Evolutionary conservation across 768 basidiomycete genomes (phyloP), one percentile per base, ranked within the genome.

Genomic region (Mycena floridula): DNA sequence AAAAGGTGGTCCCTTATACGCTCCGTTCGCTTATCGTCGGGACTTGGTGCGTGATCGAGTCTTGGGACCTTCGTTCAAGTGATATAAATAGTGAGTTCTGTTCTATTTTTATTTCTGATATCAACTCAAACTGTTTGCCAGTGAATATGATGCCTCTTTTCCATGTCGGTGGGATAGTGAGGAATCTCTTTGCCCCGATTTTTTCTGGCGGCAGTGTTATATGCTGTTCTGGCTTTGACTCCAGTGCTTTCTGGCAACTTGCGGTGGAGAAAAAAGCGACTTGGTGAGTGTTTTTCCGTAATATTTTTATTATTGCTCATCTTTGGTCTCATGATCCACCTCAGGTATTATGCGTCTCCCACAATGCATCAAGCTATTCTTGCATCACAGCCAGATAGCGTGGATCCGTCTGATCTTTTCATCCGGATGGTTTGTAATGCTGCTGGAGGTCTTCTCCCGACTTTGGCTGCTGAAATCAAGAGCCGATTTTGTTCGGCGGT

Each of bases 81-180:
- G 68, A 73, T 49, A 67, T 76, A 16, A 77, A 76, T 53, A 58
- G 74, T 74, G 50, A 46, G 68, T 55, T 24, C 18, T 39, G 35
- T 26, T 45, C 35, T 7, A 6, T 7, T 13, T 35, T 13, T 13
- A 20, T 13, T 18, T 20, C 27, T 27, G 20, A 12, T 16, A 3
- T 11, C 22, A 20, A 20, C 15, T 28, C 18, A 11, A 43, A 44
- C 41, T 41, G 28, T 28, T 35, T 16, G 41, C 11, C 45, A 67
- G 68, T 68, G 46, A 67, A 66, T 38, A 63, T 74, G 63, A 76
- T 74, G 79, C 77, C 77, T 26, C 63, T 76, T 18, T 79, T 79
- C 61, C 76, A 77, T 50, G 76, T 79, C 30, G 77, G 78, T 21
- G 79, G 79, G 16, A 73, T 81, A 37, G 70, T 79, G 28, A 70